Conservation (phyloP, 495 filamentous ascomycete species). For the Collariella sp. region DNA sequence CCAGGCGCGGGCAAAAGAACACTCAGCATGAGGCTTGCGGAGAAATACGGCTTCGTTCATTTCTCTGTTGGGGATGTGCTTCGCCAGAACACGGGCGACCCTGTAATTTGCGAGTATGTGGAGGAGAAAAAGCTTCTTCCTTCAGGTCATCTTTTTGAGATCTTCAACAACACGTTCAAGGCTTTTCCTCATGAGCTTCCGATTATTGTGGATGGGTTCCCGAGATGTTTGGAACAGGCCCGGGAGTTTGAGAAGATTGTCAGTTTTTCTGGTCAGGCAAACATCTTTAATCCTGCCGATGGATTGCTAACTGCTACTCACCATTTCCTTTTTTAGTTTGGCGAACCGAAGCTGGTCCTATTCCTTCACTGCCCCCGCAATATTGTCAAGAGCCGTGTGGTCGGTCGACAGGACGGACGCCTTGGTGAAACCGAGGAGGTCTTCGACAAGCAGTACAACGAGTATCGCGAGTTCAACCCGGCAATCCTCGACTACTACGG, state of each 20-base stretch:
- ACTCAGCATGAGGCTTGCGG: conserved; percentile 19
- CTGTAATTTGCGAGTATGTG: conserved; percentile 16
- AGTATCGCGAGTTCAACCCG: conserved; percentile 19
- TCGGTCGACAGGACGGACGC: conserved; percentile 11
- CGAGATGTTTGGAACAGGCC: conserved; percentile 27
- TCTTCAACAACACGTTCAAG: conserved; percentile 5
- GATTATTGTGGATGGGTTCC: conserved; percentile 34
- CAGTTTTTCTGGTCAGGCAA: no score
- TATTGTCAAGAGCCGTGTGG: conserved; percentile 9
- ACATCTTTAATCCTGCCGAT: background rate
- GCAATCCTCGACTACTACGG: conserved; percentile 9
- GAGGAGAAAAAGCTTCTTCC: conserved; percentile 22
- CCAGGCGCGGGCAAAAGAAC: conserved; percentile 37
- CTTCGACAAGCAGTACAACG: conserved; percentile 15
- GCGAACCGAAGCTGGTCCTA: conserved; percentile 13
- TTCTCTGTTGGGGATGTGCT: conserved; percentile 36
- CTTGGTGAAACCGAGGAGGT: background rate
- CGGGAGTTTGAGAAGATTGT: conserved; percentile 26
- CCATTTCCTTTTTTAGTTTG: conserved; percentile 19
- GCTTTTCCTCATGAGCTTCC: background rate
- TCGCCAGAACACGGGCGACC: conserved; percentile 6
- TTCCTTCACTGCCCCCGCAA: conserved; percentile 13
- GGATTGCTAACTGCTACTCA: background rate
- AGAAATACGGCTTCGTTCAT: conserved; percentile 25
- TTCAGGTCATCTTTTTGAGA: conserved; percentile 14